phyloP scores from a whole-genome alignment of 108 stramenopile genomes.

The Pseudonitzschia multiseries region DNA sequence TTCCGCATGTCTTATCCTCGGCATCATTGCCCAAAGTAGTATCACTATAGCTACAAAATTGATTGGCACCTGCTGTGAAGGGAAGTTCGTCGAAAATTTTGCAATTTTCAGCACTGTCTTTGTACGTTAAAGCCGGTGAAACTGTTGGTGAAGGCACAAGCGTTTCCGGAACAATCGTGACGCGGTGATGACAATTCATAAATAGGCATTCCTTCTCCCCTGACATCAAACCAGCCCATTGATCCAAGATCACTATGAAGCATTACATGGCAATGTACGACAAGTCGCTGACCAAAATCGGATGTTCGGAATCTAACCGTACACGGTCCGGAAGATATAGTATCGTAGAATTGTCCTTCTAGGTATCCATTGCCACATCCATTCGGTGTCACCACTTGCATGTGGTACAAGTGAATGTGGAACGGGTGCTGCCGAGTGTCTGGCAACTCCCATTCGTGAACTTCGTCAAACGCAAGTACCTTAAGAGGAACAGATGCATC shows the following conservation, averaged over 20 bases:
- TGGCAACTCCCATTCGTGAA: slow-evolving; percentile 37
- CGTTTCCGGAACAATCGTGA: slow-evolving; percentile 5
- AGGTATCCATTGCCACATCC: slow-evolving; percentile 37
- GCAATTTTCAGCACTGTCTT: neutral
- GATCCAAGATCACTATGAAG: slow-evolving; percentile 39
- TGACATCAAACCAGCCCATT: slow-evolving; percentile 35
- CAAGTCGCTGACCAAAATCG: slow-evolving; percentile 31
- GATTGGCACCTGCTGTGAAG: slow-evolving; percentile 1
- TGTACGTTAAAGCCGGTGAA: neutral
- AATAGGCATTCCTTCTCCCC: slow-evolving; percentile 2
- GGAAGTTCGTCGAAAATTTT: neutral
- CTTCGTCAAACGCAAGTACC: slow-evolving; percentile 20
- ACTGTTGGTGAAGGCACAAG: neutral
- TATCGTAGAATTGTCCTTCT: slow-evolving; percentile 52
- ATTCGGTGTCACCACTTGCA: slow-evolving; percentile 40
- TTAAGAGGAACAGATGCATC: slow-evolving; percentile 21
- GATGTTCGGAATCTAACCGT: slow-evolving; percentile 34
- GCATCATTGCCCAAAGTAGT: neutral
- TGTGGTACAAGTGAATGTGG: slow-evolving; percentile 48
- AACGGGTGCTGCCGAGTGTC: slow-evolving; percentile 35
- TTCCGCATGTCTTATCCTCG: neutral
- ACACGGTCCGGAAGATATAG: slow-evolving; percentile 34
- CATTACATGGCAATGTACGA: slow-evolving; percentile 49
- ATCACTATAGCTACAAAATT: slow-evolving; percentile 9
- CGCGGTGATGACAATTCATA: neutral